Evolutionary conservation across 1,139 yeast genomes (phyloP).

Genomic region (Kodamaea derodonti): DNA sequence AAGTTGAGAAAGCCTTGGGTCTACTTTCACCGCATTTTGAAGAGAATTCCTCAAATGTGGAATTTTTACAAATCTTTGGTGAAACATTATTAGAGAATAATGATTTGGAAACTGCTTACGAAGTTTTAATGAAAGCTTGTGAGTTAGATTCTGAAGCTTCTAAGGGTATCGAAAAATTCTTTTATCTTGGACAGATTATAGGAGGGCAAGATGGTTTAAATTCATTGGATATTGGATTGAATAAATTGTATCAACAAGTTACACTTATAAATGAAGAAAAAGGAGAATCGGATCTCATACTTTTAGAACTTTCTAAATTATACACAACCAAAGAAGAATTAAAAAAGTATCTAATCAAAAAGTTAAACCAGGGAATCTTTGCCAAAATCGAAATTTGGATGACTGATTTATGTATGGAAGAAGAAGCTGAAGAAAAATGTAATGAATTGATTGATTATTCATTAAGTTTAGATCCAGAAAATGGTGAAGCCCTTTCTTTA

Average conservation of each 20-base stretch:
- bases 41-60: slow-evolving; percentile 26
- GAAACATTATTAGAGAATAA: slow-evolving; percentile 78
- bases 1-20: slow-evolving; percentile 39
- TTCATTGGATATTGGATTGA: slow-evolving; percentile 63
- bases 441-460: slow-evolving; percentile 68
- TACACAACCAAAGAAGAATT: slow-evolving; percentile 27
- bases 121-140: slow-evolving; percentile 58
- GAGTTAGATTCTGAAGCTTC: slow-evolving; percentile 65
- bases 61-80: slow-evolving; percentile 49
- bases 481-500: slow-evolving; percentile 79
- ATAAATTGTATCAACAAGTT: slow-evolving; percentile 44
- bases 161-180: slow-evolving; percentile 71
- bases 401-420: slow-evolving; percentile 97
- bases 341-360: slow-evolving; percentile 42
- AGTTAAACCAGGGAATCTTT: slow-evolving; percentile 70
- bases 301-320: slow-evolving; percentile 22
- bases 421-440: slow-evolving; percentile 80
- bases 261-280: slow-evolving; percentile 21
- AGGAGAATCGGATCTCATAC: slow-evolving; percentile 22
- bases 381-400: slow-evolving; percentile 96
- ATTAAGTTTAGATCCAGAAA: slow-evolving; percentile 51
- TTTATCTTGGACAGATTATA: slow-evolving; percentile 85
- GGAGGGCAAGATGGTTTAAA: slow-evolving; percentile 78
- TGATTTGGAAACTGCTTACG: slow-evolving; percentile 73
- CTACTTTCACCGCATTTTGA: slow-evolving; percentile 28